Evolutionary conservation across 202 grass and related monocot genomes (phyloP).

Genomic region (Digitaria exilis): DNA sequence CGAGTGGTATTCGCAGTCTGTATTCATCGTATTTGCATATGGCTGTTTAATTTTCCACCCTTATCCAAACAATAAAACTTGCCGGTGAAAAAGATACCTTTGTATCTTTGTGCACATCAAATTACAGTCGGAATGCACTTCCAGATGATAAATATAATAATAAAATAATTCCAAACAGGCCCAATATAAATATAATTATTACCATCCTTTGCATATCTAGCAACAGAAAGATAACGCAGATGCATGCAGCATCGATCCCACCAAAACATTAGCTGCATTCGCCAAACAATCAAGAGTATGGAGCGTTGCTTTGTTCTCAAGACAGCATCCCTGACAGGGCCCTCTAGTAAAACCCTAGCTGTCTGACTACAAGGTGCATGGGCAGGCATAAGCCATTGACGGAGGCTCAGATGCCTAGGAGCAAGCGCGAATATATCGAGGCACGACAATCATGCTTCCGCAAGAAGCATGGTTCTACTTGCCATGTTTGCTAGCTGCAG

Average conservation of each 20-base stretch:
- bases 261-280: slow-evolving; percentile 34
- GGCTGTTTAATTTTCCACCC: too few relatives aligned
- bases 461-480: slow-evolving; percentile 45
- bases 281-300: slow-evolving; percentile 36
- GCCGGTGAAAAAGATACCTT: too few relatives aligned
- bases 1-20: too few relatives aligned
- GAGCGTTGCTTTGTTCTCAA: slow-evolving; percentile 57
- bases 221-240: not conserved
- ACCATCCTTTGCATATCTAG: slow-evolving; percentile 22
- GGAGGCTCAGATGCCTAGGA: slow-evolving; percentile 35
- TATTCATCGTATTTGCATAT: too few relatives aligned
- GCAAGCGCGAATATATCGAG: slow-evolving; percentile 6
- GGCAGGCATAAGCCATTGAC: slow-evolving; percentile 31
- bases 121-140: too few relatives aligned
- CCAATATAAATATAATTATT: too few relatives aligned
- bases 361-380: slow-evolving; percentile 50
- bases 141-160: too few relatives aligned
- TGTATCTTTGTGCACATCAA: too few relatives aligned
- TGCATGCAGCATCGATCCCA: slow-evolving; percentile 10
- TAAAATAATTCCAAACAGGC: too few relatives aligned
- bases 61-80: too few relatives aligned
- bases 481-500: slow-evolving; percentile 26
- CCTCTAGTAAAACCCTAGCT: slow-evolving; percentile 51
- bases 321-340: slow-evolving; percentile 38
- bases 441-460: slow-evolving; percentile 41